Evolutionary conservation across 2,329 filamentous ascomycete genomes (phyloP).

Genomic region (Penicillium decumbens): DNA sequence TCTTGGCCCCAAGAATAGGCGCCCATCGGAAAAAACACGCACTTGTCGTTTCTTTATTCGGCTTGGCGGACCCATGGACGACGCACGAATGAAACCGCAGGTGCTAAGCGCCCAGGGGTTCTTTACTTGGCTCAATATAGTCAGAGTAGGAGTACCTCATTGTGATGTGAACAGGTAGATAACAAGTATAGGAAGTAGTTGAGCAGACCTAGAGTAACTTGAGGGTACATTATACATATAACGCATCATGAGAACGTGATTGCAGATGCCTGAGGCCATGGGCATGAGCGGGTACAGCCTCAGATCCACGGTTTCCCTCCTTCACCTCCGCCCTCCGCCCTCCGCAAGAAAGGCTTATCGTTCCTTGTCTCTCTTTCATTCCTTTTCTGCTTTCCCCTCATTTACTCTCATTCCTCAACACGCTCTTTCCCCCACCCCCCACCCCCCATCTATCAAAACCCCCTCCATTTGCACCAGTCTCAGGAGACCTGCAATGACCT

Average conservation of each 20-base stretch:
- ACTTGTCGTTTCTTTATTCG: not conserved
- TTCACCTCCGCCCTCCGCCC: constrained; percentile 2
- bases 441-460: not conserved
- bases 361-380: constrained; percentile 6
- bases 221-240: not conserved
- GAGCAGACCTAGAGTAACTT: not conserved
- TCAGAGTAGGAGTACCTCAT: not conserved
- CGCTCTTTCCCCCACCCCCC: not conserved
- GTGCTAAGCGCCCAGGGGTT: constrained; percentile 4
- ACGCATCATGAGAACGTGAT: not conserved
- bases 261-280: not conserved
- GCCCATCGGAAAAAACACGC: not conserved
- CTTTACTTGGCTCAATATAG: not conserved
- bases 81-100: constrained; percentile 8
- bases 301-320: constrained; percentile 4
- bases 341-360: constrained; percentile 2
- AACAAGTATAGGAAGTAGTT: not conserved
- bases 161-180: not conserved
- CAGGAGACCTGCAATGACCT: constrained; percentile 13
- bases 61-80: constrained; percentile 7
- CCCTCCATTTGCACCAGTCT: constrained; percentile 1
- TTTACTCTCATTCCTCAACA: not conserved
- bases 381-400: constrained; percentile 5
- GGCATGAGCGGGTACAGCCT: not conserved
- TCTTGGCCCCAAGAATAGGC: not conserved